Evolutionary conservation across 768 basidiomycete species (phyloP).

Genomic region (Lactarius psammicola): DNA sequence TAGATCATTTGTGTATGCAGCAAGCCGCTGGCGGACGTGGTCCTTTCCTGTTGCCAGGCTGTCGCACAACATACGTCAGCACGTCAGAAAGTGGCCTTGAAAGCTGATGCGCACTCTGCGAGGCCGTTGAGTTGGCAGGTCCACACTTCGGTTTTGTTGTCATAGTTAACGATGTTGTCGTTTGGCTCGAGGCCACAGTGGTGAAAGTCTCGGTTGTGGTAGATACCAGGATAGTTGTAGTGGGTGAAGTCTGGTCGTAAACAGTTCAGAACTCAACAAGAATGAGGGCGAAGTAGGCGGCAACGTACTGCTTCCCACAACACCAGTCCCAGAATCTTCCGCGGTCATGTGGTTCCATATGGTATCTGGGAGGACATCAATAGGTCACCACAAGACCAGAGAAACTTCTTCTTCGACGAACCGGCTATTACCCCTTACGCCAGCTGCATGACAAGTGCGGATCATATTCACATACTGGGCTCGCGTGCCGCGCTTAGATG

Average conservation of each 20-base stretch:
- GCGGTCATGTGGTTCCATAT: constrained; percentile 70
- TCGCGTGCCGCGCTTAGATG: constrained; percentile 63
- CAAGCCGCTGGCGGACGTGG: constrained; percentile 53
- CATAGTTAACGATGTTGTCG: constrained; percentile 56
- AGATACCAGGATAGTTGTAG: constrained; percentile 41
- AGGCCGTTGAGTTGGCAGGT: constrained; percentile 41
- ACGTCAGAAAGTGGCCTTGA: neutral
- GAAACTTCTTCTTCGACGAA: constrained; percentile 16
- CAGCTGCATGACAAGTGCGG: constrained; percentile 39
- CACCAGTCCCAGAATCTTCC: constrained; percentile 41
- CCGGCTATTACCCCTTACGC: constrained; percentile 44
- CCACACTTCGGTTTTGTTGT: constrained; percentile 50
- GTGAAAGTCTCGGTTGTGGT: constrained; percentile 52
- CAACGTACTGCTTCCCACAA: constrained; percentile 20
- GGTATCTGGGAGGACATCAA: constrained; percentile 38
- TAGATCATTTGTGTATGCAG: constrained; percentile 58
- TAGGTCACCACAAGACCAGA: constrained; percentile 34
- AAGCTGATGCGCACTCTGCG: constrained; percentile 38
- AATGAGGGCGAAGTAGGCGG: too few relatives aligned
- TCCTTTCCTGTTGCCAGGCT: constrained; percentile 63
- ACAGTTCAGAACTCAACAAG: neutral
- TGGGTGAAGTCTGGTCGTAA: constrained; percentile 44
- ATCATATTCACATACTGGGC: constrained; percentile 48
- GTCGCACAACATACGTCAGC: neutral
- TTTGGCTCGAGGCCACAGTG: constrained; percentile 56